Evolutionary conservation across 805 yeast species (phyloP), one percentile per base, ranked within the genome.

Genomic region (Starmerella gropengiesseri): DNA sequence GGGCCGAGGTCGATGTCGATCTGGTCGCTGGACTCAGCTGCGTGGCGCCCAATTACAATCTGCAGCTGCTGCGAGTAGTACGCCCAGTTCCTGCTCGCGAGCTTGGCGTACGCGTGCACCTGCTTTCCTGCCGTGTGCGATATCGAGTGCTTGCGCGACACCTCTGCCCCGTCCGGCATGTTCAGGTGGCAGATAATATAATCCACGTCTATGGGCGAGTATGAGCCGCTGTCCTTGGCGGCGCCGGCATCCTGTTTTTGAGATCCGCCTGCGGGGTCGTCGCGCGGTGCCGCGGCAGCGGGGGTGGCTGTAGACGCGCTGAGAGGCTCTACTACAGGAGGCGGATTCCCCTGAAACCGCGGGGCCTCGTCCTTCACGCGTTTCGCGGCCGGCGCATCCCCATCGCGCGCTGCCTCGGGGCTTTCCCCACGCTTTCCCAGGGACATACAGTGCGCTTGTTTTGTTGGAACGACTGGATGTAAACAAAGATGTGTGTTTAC

Each of bases 71-170:
- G 84, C 32, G 91, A 95, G 57, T 86, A 91, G 59, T 72, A 91
- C 1, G 98, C 89, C 98, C 98, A 91, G 56, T 76, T 77, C 27
- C 71, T 50, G 7, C 98, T 98, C 0, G 96, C 87, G 37, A 91
- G 79, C 61, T 91, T 91, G 27, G 96, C 98, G 61, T 89, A 91
- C 0, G 98, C 98, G 64, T 87, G 94, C n/a, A 91, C 87, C 59
- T 87, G 95, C 4, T 68, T 58, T 29, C 70, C 72, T 26, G 67
- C 58, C 50, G 75, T 81, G 47, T 75, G 74, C 40, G 78, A 84
- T 60, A 91, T 91, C 43, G 89, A 75, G 58, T 74, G 83, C 20
- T 66, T 71, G 36, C 65, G 66, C 11, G 94, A 74, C 5, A 87
- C 97, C 49, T 74, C 74, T 1, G 95, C 85, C 20, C 77, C 77